Percentiles rank a stretch among this genome's conserved stretches.
Evolutionary conservation across 306 rosid species (phyloP).

Genomic region (Cucumis sativus): Cucumber_9930_V3 NC_026655.2:23702501-23703000

Average conservation of each 20-base stretch:
- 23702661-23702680: constrained; percentile 64
- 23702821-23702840: constrained; percentile 94
- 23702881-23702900: background rate
- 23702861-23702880: background rate
- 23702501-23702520: background rate
- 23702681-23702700: constrained; percentile 49
- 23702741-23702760: constrained; percentile 80
- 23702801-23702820: too few relatives aligned
- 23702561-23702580: background rate
- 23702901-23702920: background rate
- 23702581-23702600: background rate
- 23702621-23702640: background rate
- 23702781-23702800: too few relatives aligned
- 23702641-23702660: background rate
- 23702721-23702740: constrained; percentile 73
- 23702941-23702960: background rate
- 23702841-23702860: constrained; percentile 52
- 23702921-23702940: background rate
- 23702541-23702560: background rate
- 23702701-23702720: constrained; percentile 62
- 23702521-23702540: background rate
- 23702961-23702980: background rate
- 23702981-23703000: background rate
- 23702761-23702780: constrained; percentile 79
- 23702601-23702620: background rate